Conservation (phyloP, 2,329 filamentous ascomycete species). For the Phyllosticta citriasiana region DNA sequence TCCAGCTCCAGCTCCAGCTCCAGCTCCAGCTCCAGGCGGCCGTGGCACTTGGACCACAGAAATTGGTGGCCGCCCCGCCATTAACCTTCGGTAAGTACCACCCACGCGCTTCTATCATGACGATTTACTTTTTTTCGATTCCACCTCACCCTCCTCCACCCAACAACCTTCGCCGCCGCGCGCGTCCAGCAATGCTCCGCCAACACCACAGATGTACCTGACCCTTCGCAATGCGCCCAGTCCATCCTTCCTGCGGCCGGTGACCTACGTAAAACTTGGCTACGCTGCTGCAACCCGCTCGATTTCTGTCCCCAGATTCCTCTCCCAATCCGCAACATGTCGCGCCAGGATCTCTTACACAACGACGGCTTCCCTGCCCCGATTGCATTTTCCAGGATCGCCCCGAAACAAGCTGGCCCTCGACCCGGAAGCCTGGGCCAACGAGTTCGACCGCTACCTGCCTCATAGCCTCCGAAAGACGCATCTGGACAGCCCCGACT, state of each 20-base stretch:
- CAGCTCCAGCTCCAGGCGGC: no score
- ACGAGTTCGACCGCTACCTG: conserved; percentile 26
- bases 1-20: background rate
- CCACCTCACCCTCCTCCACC: background rate
- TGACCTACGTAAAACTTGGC: conserved; percentile 16
- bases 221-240: conserved; percentile 27
- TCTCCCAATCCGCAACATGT: conserved; percentile 9
- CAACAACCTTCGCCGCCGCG: background rate
- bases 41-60: background rate
- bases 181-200: background rate
- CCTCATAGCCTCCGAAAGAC: conserved; percentile 22
- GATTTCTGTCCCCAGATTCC: conserved; percentile 19
- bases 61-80: background rate
- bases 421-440: conserved; percentile 25
- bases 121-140: conserved; percentile 1
- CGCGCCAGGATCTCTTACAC: background rate
- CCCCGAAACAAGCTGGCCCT: background rate
- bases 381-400: background rate
- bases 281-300: conserved; percentile 11
- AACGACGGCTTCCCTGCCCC: background rate
- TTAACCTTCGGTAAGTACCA: no score
- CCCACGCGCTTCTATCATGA: background rate
- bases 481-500: conserved; percentile 8
- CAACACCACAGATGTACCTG: conserved; percentile 25
- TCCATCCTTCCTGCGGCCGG: conserved; percentile 25